These are phyloP conservation scores for Vigna hirtella DNA, from an alignment of 306 rosid species.

Conservation along the genomic window DNA sequence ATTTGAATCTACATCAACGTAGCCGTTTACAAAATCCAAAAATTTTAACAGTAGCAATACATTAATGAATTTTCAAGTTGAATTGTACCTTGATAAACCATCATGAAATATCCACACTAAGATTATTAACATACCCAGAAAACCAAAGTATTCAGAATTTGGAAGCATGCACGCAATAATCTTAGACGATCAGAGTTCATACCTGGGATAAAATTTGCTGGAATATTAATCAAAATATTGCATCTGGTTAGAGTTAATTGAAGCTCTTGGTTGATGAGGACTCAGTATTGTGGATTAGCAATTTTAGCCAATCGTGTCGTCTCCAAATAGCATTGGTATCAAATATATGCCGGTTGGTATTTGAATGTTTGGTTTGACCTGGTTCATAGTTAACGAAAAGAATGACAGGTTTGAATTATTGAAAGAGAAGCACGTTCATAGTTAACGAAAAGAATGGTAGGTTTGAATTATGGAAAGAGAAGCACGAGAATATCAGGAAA, in stretches of 20 bases:
- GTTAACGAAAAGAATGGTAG: constrained; percentile 42
- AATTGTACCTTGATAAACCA: constrained; percentile 7
- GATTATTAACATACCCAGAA: background rate
- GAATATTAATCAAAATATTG: background rate
- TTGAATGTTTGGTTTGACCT: constrained; percentile 53
- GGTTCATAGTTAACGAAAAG: background rate
- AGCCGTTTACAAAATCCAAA: background rate
- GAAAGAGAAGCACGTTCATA: background rate
- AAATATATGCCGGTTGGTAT: constrained; percentile 24
- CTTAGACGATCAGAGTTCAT: constrained; percentile 23
- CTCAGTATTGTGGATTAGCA: constrained; percentile 8
- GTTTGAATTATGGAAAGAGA: constrained; percentile 30
- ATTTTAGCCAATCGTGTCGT: background rate
- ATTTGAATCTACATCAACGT: background rate
- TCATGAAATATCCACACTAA: background rate
- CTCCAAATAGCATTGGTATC: background rate
- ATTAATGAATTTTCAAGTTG: background rate
- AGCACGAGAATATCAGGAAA: too few species aligned
- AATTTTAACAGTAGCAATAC: background rate
- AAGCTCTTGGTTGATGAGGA: constrained; percentile 21
- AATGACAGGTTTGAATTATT: constrained; percentile 49
- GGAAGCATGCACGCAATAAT: constrained; percentile 1
- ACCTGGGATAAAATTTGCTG: constrained; percentile 38
- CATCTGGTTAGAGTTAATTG: background rate
- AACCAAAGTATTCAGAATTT: background rate